Evolutionary conservation across 2,329 filamentous ascomycete genomes (phyloP).

Genomic region (Penicillium sp.): DNA sequence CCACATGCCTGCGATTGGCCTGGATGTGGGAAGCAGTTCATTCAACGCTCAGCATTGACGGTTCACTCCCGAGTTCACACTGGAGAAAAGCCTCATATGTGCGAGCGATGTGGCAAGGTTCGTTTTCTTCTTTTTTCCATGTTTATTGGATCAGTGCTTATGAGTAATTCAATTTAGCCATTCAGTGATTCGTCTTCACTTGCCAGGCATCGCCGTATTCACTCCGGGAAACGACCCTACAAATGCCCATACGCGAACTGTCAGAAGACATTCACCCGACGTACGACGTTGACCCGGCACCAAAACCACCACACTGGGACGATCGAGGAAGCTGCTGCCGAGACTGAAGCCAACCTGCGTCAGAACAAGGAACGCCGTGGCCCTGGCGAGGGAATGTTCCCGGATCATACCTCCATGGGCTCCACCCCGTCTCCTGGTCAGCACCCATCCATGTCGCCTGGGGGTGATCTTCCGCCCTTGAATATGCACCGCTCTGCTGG

Average conservation of each 20-base stretch:
- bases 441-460: conserved; percentile 77
- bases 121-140: conserved; percentile 23
- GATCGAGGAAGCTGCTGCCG: conserved; percentile 86
- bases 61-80: conserved; percentile 96
- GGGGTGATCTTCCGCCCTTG: conserved; percentile 69
- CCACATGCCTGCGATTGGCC: conserved; percentile 91
- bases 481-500: conserved; percentile 67
- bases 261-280: conserved; percentile 96
- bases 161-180: conserved; percentile 56
- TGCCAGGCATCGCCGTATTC: conserved; percentile 88
- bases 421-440: conserved; percentile 82
- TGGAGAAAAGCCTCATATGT: conserved; percentile 97
- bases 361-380: conserved; percentile 42
- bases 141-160: neutral
- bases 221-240: conserved; percentile 93
- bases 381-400: conserved; percentile 44
- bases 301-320: conserved; percentile 96
- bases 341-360: conserved; percentile 82
- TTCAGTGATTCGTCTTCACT: conserved; percentile 96
- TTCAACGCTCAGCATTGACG: conserved; percentile 91
- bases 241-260: conserved; percentile 97
- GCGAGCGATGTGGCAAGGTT: conserved; percentile 95
- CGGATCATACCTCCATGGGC: conserved; percentile 46
- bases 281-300: conserved; percentile 91
- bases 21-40: conserved; percentile 92